These are phyloP conservation scores for Xylaria intraflava DNA, from an alignment of 495 filamentous ascomycete genomes.

Conservation along the genomic window DNA sequence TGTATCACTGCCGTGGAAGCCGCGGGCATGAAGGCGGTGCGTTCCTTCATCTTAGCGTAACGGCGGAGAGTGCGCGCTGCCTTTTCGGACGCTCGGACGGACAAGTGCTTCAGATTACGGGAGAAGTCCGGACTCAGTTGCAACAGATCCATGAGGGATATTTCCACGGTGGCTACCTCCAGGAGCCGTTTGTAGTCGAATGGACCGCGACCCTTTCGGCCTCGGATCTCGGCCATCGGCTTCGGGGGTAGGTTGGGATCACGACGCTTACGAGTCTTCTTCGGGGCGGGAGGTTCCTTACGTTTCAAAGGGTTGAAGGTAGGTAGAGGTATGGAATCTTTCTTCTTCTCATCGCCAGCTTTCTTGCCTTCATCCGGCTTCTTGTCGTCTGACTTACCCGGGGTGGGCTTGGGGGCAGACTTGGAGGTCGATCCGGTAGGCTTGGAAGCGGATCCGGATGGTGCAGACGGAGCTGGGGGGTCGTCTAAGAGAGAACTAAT, in stretches of 20 bases:
- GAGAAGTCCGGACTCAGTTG: not conserved
- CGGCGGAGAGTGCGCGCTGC: not conserved
- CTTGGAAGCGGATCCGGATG: too few species aligned
- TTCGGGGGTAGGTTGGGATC: not conserved
- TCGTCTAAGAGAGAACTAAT: too few species aligned
- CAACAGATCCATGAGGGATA: not conserved
- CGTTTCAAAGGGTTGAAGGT: too few species aligned
- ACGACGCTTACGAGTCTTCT: too few species aligned
- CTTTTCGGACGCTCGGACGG: not conserved
- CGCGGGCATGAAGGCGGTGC: not conserved
- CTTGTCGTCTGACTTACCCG: too few species aligned
- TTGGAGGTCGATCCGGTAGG: too few species aligned
- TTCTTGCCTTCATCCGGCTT: too few species aligned
- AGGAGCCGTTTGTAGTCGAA: not conserved
- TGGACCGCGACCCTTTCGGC: not conserved
- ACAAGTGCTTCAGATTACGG: not conserved
- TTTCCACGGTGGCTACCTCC: not conserved
- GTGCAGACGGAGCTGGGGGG: too few species aligned
- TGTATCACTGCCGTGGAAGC: not conserved
- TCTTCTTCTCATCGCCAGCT: too few species aligned
- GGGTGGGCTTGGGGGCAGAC: too few species aligned
- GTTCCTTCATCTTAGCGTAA: not conserved
- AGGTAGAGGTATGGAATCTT: too few species aligned
- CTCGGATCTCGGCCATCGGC: not conserved
- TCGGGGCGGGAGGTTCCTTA: too few species aligned